Evolutionary conservation across 371 early-diverging fungal species (phyloP).

Genomic region (Zopfochytrium polystomum): DNA sequence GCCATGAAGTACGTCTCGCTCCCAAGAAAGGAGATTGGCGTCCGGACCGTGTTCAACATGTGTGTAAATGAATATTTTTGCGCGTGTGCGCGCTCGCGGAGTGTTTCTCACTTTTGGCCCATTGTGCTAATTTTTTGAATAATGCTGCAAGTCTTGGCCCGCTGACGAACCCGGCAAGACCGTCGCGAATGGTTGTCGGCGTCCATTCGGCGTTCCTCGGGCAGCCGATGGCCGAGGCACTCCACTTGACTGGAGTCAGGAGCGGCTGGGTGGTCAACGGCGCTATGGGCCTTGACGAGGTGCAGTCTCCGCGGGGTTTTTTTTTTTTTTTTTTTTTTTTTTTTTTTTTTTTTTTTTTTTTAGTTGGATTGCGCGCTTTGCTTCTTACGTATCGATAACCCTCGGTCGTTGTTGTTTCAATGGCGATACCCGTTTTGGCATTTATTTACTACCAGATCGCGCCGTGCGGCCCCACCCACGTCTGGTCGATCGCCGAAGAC

Average conservation of each 20-base stretch:
- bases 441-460: slow-evolving; percentile 64
- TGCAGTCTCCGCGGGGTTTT: no score
- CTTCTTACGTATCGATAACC: no score
- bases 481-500: slow-evolving; percentile 66
- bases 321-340: no score
- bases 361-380: no score
- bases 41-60: slow-evolving; percentile 91
- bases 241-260: slow-evolving; percentile 69
- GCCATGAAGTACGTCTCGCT: slow-evolving; percentile 81
- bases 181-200: slow-evolving; percentile 81
- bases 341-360: no score
- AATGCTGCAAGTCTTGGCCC: slow-evolving; percentile 70
- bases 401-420: background rate
- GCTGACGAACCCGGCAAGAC: slow-evolving; percentile 83
- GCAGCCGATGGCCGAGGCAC: slow-evolving; percentile 76
- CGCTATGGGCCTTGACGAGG: slow-evolving; percentile 74
- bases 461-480: slow-evolving; percentile 73
- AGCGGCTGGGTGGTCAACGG: slow-evolving; percentile 87
- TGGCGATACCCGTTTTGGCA: background rate
- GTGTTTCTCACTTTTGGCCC: background rate
- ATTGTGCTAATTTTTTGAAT: background rate
- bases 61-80: no score
- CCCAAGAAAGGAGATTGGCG: slow-evolving; percentile 81
- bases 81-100: background rate
- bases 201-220: slow-evolving; percentile 80